A percentile compares a stretch with the other conserved stretches of the same genome.
Conservation (phyloP, 768 basidiomycete species). For the Polyporus arcularius region DNA sequence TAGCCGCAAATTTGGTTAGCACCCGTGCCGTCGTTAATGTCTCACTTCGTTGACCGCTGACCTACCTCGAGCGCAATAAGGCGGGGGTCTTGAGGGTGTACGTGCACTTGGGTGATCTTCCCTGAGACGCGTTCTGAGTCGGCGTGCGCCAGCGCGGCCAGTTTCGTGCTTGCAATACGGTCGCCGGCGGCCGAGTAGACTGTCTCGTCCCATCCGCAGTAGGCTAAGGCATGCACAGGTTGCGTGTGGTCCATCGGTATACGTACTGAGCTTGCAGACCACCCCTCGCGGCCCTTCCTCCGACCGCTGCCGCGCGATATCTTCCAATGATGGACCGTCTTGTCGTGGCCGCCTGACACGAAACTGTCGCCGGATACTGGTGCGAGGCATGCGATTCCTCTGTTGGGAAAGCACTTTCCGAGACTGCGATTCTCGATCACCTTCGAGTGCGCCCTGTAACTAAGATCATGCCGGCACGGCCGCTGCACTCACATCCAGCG, state of each 20-base stretch:
- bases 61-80: constrained; percentile 51
- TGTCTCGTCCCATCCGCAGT: constrained; percentile 33
- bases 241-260: constrained; percentile 33
- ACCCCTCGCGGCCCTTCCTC: constrained; percentile 1
- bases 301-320: constrained; percentile 18
- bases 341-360: constrained; percentile 52
- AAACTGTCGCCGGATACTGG: constrained; percentile 40
- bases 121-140: constrained; percentile 37
- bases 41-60: constrained; percentile 9
- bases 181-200: constrained; percentile 40
- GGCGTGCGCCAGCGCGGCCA: constrained; percentile 37
- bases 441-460: constrained; percentile 22
- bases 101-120: constrained; percentile 45
- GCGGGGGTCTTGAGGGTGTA: constrained; percentile 41
- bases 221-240: constrained; percentile 41
- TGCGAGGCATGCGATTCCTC: constrained; percentile 46
- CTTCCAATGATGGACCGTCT: constrained; percentile 44
- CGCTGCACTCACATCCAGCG: constrained; percentile 12
- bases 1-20: constrained; percentile 25
- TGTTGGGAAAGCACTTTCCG: constrained; percentile 22
- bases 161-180: constrained; percentile 38
- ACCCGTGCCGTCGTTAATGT: neutral
- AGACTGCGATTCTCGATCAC: constrained; percentile 29
- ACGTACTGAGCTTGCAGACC: constrained; percentile 28
- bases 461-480: constrained; percentile 24